Conservation (phyloP, 2,329 filamentous ascomycete species). For the Orbilia ellipsospora region DNA sequence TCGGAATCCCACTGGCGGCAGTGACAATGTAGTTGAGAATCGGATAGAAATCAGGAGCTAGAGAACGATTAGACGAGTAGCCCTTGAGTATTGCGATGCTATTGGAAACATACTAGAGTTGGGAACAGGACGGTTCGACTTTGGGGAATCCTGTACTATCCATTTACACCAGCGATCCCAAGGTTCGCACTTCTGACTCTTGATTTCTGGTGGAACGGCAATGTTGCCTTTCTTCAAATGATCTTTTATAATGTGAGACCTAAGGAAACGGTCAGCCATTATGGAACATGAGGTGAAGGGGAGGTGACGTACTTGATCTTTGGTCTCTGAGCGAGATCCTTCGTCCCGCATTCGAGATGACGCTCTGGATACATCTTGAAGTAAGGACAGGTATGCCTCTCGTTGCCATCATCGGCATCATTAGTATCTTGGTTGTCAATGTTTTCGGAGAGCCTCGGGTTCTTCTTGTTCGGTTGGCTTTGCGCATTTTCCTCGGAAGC, state of each 20-base stretch:
- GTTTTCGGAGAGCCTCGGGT: constrained; percentile 30
- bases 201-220: constrained; percentile 50
- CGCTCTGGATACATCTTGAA: constrained; percentile 51
- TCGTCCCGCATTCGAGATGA: constrained; percentile 48
- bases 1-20: constrained; percentile 46
- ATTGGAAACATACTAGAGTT: constrained; percentile 40
- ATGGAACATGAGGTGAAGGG: background rate
- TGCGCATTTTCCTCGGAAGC: constrained; percentile 38
- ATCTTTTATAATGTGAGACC: constrained; percentile 49
- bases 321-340: constrained; percentile 45
- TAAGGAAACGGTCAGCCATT: constrained; percentile 16
- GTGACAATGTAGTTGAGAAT: constrained; percentile 46
- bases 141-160: constrained; percentile 42
- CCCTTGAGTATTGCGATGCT: background rate
- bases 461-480: constrained; percentile 42
- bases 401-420: constrained; percentile 28
- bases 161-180: constrained; percentile 53
- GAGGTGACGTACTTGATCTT: constrained; percentile 38
- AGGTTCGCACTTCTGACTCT: constrained; percentile 49
- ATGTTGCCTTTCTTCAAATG: constrained; percentile 44
- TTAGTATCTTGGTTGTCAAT: constrained; percentile 23
- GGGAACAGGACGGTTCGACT: constrained; percentile 42
- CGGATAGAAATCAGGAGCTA: constrained; percentile 48
- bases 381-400: constrained; percentile 47
- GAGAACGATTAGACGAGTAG: background rate